phyloP scores from a whole-genome alignment of 306 rosid species.

The Rosa multiflora region DNA sequence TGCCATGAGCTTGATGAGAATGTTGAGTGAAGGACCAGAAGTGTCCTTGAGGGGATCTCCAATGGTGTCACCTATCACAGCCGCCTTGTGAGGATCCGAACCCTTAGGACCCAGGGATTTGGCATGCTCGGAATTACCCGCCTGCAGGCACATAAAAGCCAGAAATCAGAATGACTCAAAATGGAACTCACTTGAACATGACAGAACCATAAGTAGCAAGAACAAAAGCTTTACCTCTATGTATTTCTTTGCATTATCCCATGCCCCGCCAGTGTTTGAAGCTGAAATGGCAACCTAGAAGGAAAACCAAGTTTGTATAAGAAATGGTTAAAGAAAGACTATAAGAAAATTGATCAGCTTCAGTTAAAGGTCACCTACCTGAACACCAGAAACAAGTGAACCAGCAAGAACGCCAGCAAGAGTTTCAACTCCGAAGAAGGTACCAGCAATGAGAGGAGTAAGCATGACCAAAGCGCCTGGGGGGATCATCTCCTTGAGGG shows the following conservation, averaged over 20 bases:
- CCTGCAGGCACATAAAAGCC: constrained; percentile 28
- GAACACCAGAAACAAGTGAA: constrained; percentile 75
- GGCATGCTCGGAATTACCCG: constrained; percentile 60
- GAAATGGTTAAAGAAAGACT: neutral
- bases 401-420: constrained; percentile 75
- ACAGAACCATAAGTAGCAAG: constrained; percentile 13
- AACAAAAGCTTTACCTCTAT: constrained; percentile 46
- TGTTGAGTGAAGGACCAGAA: constrained; percentile 67
- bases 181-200: neutral
- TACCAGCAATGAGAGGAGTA: constrained; percentile 67
- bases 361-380: constrained; percentile 33
- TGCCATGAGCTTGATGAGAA: constrained; percentile 65
- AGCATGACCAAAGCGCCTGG: constrained; percentile 70
- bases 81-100: constrained; percentile 60
- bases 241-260: constrained; percentile 71
- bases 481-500: constrained; percentile 70
- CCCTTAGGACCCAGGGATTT: constrained; percentile 67
- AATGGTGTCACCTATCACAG: constrained; percentile 56
- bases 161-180: neutral
- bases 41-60: constrained; percentile 70
- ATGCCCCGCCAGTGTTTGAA: constrained; percentile 72
- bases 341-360: neutral
- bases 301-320: neutral
- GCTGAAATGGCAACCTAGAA: constrained; percentile 62
- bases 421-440: constrained; percentile 68